Evolutionary conservation across 1,139 yeast species (phyloP).

Genomic region (Hansenula lynferdii): DNA sequence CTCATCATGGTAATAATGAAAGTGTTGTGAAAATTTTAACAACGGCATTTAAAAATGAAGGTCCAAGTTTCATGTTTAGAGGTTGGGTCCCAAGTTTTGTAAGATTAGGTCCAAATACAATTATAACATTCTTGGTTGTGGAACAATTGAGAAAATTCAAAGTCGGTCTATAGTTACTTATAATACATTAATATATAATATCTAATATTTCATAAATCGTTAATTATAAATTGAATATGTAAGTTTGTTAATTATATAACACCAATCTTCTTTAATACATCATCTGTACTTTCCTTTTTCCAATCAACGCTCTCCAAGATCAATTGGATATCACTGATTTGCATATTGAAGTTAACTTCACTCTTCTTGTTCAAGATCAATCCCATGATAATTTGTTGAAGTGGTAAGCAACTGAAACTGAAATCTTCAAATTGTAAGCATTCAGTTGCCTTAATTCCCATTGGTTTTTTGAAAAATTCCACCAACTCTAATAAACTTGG

Average conservation of each 20-base stretch:
- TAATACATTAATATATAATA: too few relatives aligned
- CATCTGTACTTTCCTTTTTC: constrained; percentile 26
- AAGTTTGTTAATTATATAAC: constrained; percentile 12
- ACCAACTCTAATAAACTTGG: background rate
- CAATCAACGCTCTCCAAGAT: constrained; percentile 26
- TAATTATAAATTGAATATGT: background rate
- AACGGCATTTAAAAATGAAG: constrained; percentile 62
- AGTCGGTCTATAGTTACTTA: constrained; percentile 39
- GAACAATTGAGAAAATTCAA: constrained; percentile 66
- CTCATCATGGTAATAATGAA: constrained; percentile 40
- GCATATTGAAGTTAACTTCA: background rate
- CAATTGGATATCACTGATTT: constrained; percentile 18
- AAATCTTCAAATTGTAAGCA: background rate
- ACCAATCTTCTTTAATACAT: constrained; percentile 26
- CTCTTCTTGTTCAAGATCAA: background rate
- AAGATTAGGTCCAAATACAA: constrained; percentile 86
- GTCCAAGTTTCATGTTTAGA: constrained; percentile 74
- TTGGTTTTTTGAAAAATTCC: constrained; percentile 3
- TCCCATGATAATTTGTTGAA: background rate
- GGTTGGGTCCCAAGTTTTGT: constrained; percentile 91
- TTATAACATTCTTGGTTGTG: constrained; percentile 74
- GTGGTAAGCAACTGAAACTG: background rate
- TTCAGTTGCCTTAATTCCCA: too few relatives aligned
- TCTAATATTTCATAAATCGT: too few relatives aligned
- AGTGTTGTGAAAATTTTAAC: constrained; percentile 48